phyloP scores from a whole-genome alignment of 2,329 filamentous ascomycete species.

The Aspergillus sojae region DNA sequence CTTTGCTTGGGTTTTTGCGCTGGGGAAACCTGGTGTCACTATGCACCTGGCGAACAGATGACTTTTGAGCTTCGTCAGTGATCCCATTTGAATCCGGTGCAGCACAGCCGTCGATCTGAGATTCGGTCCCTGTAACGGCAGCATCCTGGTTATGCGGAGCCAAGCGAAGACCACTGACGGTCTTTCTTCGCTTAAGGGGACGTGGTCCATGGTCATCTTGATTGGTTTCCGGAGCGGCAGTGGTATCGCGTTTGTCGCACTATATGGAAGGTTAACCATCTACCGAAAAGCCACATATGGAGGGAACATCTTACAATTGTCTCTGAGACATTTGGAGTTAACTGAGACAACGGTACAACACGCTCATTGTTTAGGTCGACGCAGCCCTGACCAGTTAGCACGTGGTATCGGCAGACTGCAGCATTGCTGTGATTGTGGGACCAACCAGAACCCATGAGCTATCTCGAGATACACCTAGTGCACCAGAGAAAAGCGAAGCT shows the following conservation, averaged over 20 bases:
- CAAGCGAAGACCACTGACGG: conserved; percentile 35
- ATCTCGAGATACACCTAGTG: background rate
- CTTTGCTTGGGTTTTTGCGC: conserved; percentile 23
- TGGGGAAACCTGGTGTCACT: conserved; percentile 30
- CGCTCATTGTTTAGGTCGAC: conserved; percentile 15
- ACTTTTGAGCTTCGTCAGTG: background rate
- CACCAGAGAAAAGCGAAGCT: conserved; percentile 5
- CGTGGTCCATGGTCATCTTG: conserved; percentile 8
- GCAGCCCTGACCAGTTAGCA: conserved; percentile 14
- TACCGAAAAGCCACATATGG: background rate
- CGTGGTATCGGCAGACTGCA: background rate
- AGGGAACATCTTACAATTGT: background rate
- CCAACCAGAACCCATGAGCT: conserved; percentile 2
- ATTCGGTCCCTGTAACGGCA: background rate
- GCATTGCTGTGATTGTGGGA: background rate
- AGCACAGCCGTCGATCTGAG: background rate
- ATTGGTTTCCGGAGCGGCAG: conserved; percentile 1
- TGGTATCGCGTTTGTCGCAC: background rate
- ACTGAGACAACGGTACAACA: conserved; percentile 4
- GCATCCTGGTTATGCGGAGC: conserved; percentile 8
- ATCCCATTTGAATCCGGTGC: background rate
- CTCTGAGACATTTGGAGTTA: background rate
- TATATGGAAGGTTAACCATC: background rate
- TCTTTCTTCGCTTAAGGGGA: conserved; percentile 29
- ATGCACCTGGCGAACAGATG: conserved; percentile 26